These are phyloP conservation scores for Monilinia fructicola DNA, from an alignment of 2,329 filamentous ascomycete genomes.

Conservation along the genomic window DNA sequence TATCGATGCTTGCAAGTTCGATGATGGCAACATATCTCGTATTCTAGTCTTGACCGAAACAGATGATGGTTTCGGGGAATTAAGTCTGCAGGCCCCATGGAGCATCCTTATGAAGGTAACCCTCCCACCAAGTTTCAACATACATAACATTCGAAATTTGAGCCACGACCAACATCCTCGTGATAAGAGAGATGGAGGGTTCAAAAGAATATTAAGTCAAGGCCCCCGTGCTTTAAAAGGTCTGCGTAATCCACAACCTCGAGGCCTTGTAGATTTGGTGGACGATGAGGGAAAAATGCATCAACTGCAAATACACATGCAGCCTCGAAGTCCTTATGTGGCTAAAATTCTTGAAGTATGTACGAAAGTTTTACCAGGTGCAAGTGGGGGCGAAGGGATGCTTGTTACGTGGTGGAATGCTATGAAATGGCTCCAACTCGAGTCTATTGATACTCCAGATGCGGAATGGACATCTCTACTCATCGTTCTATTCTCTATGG, in stretches of 20 bases:
- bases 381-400: constrained; percentile 58
- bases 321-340: constrained; percentile 63
- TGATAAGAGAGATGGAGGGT: constrained; percentile 53
- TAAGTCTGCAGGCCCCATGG: constrained; percentile 77
- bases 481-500: constrained; percentile 63
- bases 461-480: constrained; percentile 69
- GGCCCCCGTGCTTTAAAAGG: constrained; percentile 43
- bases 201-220: constrained; percentile 47
- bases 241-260: constrained; percentile 57
- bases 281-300: constrained; percentile 63
- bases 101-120: constrained; percentile 66
- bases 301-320: constrained; percentile 65
- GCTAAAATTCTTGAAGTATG: constrained; percentile 60
- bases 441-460: constrained; percentile 50
- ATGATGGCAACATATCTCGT: constrained; percentile 64
- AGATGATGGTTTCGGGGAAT: constrained; percentile 60
- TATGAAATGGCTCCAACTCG: constrained; percentile 63
- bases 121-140: constrained; percentile 56
- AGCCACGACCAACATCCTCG: constrained; percentile 55
- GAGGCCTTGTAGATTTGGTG: constrained; percentile 64
- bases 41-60: constrained; percentile 70
- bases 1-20: constrained; percentile 69
- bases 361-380: constrained; percentile 61
- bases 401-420: constrained; percentile 72
- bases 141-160: constrained; percentile 60